Conservation (phyloP, 2,329 filamentous ascomycete species). For the Macrophomina phaseolina region DNA sequence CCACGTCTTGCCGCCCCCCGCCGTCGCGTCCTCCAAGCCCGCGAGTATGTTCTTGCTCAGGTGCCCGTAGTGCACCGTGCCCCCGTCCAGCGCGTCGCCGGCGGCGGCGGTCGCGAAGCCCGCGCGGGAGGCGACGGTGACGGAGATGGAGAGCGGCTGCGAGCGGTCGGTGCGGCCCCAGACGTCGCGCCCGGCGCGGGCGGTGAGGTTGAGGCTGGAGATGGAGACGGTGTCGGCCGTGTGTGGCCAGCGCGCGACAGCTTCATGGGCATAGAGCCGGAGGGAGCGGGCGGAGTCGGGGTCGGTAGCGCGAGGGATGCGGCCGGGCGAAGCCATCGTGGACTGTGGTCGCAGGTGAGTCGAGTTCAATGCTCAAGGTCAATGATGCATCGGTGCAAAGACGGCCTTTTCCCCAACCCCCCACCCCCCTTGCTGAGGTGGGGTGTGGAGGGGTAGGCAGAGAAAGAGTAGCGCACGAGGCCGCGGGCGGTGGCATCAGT, state of each 20-base stretch:
- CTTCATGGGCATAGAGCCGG: conserved; percentile 30
- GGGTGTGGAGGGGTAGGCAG: no score
- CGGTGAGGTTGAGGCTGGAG: conserved; percentile 64
- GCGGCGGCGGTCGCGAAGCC: conserved; percentile 65
- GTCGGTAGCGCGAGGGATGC: conserved; percentile 9
- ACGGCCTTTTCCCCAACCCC: no score
- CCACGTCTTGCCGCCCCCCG: conserved; percentile 31
- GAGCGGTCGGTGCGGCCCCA: conserved; percentile 66
- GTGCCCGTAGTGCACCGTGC: conserved; percentile 77
- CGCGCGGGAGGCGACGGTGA: conserved; percentile 61
- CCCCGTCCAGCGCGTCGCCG: conserved; percentile 66
- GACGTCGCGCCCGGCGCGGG: conserved; percentile 67
- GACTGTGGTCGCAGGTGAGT: background rate
- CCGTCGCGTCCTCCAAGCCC: conserved; percentile 41
- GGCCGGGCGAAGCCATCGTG: background rate
- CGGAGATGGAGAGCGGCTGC: conserved; percentile 68
- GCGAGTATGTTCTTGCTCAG: conserved; percentile 70
- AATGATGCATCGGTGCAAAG: no score
- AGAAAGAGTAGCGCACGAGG: no score
- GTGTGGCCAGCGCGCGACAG: conserved; percentile 32
- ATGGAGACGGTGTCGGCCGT: conserved; percentile 60
- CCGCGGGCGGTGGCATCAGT: no score
- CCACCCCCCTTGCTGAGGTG: no score
- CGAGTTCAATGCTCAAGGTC: background rate
- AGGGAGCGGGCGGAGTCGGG: background rate